Evolutionary conservation across 148 eudicot species (phyloP).

Genomic region (Beta vulgaris): DNA sequence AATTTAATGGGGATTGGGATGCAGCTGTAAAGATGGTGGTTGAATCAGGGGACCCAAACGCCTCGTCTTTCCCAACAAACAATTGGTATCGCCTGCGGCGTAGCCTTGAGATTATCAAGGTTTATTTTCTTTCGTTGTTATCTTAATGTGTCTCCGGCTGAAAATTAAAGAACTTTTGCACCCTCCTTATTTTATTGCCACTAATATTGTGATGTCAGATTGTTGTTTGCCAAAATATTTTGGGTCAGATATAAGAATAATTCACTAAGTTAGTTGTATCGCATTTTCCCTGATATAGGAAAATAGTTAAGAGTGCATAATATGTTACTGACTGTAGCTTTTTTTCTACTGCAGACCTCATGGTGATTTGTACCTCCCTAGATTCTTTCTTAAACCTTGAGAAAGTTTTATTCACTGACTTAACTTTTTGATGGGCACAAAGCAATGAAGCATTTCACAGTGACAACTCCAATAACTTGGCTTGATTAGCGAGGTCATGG

Average conservation of each 20-base stretch:
- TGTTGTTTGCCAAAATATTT: slow-evolving; percentile 1
- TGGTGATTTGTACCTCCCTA: not conserved
- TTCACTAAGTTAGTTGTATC: not conserved
- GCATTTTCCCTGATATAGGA: not conserved
- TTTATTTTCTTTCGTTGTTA: slow-evolving; percentile 17
- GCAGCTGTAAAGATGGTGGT: slow-evolving; percentile 78
- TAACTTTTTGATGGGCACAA: not conserved
- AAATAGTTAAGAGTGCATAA: not conserved
- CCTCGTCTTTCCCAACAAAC: slow-evolving; percentile 63
- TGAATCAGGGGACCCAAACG: slow-evolving; percentile 78
- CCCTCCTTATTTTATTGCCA: not conserved
- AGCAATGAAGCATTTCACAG: not conserved
- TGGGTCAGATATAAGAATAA: not conserved
- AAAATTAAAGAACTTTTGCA: slow-evolving; percentile 7
- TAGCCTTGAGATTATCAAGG: slow-evolving; percentile 86
- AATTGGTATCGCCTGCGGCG: slow-evolving; percentile 94
- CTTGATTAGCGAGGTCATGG: not conserved
- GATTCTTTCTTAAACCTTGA: slow-evolving; percentile 2
- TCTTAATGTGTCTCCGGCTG: not conserved
- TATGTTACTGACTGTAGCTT: not conserved
- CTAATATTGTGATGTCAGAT: not conserved
- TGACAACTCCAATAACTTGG: not conserved
- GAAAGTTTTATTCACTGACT: not conserved
- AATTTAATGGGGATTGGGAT: slow-evolving; percentile 66
- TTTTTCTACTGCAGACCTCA: not conserved